Evolutionary conservation across 1,284 basidiomycete genomes (phyloP).

Genomic region (Somion occarium): DNA sequence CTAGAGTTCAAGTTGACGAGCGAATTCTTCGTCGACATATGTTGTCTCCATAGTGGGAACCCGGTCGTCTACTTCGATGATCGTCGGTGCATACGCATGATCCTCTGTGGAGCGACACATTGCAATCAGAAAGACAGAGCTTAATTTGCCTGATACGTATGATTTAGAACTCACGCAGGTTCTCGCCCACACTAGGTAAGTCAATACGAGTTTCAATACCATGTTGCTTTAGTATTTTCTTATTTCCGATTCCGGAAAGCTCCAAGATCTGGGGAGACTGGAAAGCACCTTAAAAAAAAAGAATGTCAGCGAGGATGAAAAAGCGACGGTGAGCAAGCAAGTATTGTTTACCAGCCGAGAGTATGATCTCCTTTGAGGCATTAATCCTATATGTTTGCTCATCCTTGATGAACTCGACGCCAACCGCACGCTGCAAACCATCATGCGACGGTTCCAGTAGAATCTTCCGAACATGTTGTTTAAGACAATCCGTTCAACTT

Average conservation of each 20-base stretch:
- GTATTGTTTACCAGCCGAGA: slow-evolving; percentile 14
- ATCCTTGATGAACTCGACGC: slow-evolving; percentile 9
- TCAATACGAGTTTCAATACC: too few relatives aligned
- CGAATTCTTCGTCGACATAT: not conserved
- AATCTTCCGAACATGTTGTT: not conserved
- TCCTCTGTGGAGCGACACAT: slow-evolving; percentile 11
- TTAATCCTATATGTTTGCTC: not conserved
- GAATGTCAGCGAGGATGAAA: too few relatives aligned
- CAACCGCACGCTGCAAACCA: slow-evolving; percentile 9
- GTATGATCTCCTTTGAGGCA: slow-evolving; percentile 15
- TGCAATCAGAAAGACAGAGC: too few relatives aligned
- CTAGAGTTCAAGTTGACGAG: slow-evolving; percentile 9
- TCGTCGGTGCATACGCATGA: slow-evolving; percentile 4
- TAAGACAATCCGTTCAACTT: not conserved
- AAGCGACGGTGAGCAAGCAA: not conserved
- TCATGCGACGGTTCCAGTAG: not conserved
- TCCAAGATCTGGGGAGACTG: too few relatives aligned
- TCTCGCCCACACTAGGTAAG: too few relatives aligned
- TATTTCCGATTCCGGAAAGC: too few relatives aligned
- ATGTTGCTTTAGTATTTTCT: too few relatives aligned
- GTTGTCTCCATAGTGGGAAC: slow-evolving; percentile 5
- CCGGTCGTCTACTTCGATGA: slow-evolving; percentile 4
- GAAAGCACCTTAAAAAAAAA: too few relatives aligned
- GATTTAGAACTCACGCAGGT: too few relatives aligned
- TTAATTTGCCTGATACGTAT: too few relatives aligned